These are phyloP conservation scores for Parathielavia appendiculata DNA, from an alignment of 495 filamentous ascomycete species.

Conservation along the genomic window DNA sequence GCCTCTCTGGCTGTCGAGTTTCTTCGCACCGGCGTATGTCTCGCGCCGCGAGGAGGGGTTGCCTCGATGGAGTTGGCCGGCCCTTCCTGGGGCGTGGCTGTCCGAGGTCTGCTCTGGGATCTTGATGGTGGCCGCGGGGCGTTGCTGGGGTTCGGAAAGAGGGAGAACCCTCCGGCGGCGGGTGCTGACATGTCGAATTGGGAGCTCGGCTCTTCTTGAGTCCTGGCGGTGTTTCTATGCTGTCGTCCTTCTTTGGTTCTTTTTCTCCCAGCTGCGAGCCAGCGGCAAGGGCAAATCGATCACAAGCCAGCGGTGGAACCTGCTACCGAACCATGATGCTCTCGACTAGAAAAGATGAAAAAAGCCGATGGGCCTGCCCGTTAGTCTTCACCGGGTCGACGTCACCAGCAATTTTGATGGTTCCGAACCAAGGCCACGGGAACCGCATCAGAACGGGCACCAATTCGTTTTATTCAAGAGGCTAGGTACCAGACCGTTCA, in stretches of 20 bases:
- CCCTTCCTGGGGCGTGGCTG: conserved; percentile 36
- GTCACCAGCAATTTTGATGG: neutral
- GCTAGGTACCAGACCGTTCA: neutral
- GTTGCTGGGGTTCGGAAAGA: conserved; percentile 44
- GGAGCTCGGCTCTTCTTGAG: conserved; percentile 1
- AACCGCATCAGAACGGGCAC: neutral
- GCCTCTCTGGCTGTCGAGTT: conserved; percentile 35
- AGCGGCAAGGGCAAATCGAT: conserved; percentile 4
- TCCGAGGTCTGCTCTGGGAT: conserved; percentile 36
- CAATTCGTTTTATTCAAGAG: conserved; percentile 20
- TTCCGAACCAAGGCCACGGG: conserved; percentile 5
- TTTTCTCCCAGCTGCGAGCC: conserved; percentile 3
- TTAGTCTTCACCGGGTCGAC: neutral
- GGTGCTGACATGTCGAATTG: conserved; percentile 32
- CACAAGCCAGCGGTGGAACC: conserved; percentile 1
- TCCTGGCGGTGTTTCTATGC: neutral
- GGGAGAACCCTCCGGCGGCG: conserved; percentile 45
- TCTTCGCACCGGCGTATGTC: conserved; percentile 34
- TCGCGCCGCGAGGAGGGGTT: conserved; percentile 30
- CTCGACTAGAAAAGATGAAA: neutral
- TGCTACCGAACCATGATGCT: conserved; percentile 14
- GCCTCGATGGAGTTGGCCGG: conserved; percentile 25
- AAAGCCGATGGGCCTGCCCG: neutral
- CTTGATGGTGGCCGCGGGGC: conserved; percentile 32
- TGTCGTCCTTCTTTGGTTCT: neutral